Evolutionary conservation across 164 flowering plant genomes (phyloP).

Genomic region (Tinospora cordifolia): DNA sequence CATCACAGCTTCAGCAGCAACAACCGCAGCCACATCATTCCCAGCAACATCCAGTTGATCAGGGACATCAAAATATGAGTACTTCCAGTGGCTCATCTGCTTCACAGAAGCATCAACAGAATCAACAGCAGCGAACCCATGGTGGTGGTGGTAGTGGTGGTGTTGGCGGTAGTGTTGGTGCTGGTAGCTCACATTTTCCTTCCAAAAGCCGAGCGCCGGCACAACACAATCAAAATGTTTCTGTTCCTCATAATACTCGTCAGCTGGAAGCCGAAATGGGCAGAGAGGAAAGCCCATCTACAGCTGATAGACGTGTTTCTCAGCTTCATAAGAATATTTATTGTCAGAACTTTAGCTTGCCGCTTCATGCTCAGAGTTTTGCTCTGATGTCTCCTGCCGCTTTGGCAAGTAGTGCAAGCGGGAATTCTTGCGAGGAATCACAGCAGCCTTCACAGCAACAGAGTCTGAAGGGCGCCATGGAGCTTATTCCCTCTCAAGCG

Average conservation of each 20-base stretch:
- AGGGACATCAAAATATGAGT: slow-evolving; percentile 50
- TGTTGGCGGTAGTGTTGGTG: slow-evolving; percentile 35
- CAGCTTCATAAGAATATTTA: slow-evolving; percentile 46
- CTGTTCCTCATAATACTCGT: slow-evolving; percentile 33
- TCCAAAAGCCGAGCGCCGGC: slow-evolving; percentile 43
- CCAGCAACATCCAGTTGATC: slow-evolving; percentile 47
- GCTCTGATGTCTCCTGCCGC: slow-evolving; percentile 52
- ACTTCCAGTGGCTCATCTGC: slow-evolving; percentile 71
- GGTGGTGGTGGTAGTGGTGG: slow-evolving; percentile 30
- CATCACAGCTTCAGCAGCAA: slow-evolving; percentile 69
- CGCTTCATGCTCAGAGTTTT: slow-evolving; percentile 56
- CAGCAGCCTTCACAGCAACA: slow-evolving; percentile 35
- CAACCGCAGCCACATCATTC: slow-evolving; percentile 36
- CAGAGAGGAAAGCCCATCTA: slow-evolving; percentile 64
- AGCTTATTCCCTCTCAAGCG: slow-evolving; percentile 52
- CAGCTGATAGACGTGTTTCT: slow-evolving; percentile 57
- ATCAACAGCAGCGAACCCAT: slow-evolving; percentile 48
- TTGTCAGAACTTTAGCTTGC: slow-evolving; percentile 56
- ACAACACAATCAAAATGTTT: slow-evolving; percentile 27
- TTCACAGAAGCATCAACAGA: slow-evolving; percentile 73
- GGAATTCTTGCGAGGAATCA: slow-evolving; percentile 40
- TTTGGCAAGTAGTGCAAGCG: slow-evolving; percentile 22
- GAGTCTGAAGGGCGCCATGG: slow-evolving; percentile 49
- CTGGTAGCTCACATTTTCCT: slow-evolving; percentile 38
- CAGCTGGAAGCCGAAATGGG: slow-evolving; percentile 49